phyloP scores from a whole-genome alignment of 2,329 filamentous ascomycete genomes.

The Cordyceps sp. region DNA sequence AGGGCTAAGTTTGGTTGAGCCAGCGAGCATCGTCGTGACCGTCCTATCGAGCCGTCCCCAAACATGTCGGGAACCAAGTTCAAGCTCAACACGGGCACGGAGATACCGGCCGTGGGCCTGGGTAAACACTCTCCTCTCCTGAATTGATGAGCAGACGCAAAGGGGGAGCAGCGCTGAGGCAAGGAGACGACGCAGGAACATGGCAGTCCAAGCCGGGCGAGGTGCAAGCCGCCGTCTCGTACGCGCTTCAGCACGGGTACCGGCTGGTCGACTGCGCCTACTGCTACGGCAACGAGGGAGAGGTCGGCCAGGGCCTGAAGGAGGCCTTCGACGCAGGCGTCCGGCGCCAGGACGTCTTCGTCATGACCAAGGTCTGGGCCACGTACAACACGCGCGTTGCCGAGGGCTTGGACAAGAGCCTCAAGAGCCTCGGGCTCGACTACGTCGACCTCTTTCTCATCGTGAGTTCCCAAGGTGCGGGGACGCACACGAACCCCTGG shows the following conservation, averaged over 20 bases:
- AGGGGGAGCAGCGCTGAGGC: background rate
- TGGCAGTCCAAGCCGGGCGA: conserved; percentile 46
- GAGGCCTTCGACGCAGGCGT: conserved; percentile 54
- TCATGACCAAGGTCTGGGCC: conserved; percentile 75
- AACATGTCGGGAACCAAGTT: no score
- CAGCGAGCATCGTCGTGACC: no score
- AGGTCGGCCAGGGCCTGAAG: conserved; percentile 63
- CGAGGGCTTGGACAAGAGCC: conserved; percentile 53
- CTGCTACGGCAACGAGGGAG: conserved; percentile 68
- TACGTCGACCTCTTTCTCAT: conserved; percentile 72
- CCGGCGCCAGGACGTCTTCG: conserved; percentile 65
- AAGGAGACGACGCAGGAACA: conserved; percentile 29
- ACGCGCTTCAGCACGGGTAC: conserved; percentile 41
- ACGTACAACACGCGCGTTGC: conserved; percentile 58
- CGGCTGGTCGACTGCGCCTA: conserved; percentile 54
- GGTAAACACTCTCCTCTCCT: conserved; percentile 22
- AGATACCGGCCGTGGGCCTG: conserved; percentile 47
- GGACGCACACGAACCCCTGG: no score
- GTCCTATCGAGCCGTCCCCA: no score
- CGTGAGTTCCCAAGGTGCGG: no score
- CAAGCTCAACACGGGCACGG: conserved; percentile 46
- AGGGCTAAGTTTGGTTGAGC: no score
- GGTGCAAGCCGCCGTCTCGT: conserved; percentile 39
- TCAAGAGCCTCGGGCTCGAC: conserved; percentile 57
- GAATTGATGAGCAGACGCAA: no score